Percentiles rank a stretch among this genome's conserved stretches.
Conservation (phyloP, 169 alveolate species). For the Miamiensis avidus region DNA sequence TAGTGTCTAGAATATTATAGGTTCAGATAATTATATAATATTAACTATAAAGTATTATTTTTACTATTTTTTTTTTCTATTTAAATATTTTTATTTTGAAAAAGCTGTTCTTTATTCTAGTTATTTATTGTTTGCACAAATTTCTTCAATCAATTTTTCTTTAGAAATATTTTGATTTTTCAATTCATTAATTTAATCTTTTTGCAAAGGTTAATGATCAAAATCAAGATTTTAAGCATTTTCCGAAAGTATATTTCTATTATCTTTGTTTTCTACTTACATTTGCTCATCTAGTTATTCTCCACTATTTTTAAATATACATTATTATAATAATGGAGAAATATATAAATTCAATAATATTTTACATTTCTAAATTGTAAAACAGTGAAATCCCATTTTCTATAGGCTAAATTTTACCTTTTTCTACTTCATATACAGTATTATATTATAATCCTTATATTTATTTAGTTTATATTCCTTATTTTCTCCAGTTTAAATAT, state of each 20-base stretch:
- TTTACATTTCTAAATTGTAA: conserved; percentile 4
- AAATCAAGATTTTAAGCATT: not conserved
- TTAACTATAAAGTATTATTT: too few species aligned
- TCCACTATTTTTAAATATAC: not conserved
- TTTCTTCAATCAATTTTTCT: conserved; percentile 3
- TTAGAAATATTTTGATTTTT: conserved; percentile 21
- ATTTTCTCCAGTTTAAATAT: not conserved
- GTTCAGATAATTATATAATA: too few species aligned
- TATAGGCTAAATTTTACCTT: not conserved
- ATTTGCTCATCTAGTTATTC: not conserved
- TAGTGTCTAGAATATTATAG: not conserved
- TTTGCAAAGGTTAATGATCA: not conserved
- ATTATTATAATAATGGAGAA: not conserved
- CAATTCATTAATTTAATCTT: conserved; percentile 8
- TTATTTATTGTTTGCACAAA: not conserved
- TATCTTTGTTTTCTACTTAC: conserved; percentile 9
- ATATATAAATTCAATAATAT: conserved; percentile 1
- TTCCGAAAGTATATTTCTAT: conserved; percentile 15
- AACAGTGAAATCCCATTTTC: not conserved
- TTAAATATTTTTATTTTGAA: conserved; percentile 25
- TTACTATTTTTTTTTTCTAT: conserved; percentile 27
- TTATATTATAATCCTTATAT: not conserved
- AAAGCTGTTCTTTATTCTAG: conserved; percentile 18
- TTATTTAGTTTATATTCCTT: too few species aligned
- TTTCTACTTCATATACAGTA: not conserved